Evolutionary conservation across 768 basidiomycete species (phyloP).

Genomic region (Suillus variegatus): DNA sequence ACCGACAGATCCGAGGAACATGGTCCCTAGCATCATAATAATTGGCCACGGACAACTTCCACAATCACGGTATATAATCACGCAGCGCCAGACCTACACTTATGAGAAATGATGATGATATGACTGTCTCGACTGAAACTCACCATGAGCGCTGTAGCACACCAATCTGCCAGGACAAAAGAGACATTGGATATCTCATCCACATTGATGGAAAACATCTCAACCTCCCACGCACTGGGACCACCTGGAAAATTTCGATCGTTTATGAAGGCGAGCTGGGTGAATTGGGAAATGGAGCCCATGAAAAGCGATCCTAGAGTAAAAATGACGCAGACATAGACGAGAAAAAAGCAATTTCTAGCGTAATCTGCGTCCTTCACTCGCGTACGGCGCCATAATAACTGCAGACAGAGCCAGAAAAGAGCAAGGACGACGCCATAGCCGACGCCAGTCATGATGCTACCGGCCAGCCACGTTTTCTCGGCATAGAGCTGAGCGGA

Average conservation of each 20-base stretch:
- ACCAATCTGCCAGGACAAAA: constrained; percentile 31
- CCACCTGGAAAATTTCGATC: constrained; percentile 29
- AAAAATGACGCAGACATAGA: constrained; percentile 25
- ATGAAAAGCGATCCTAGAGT: constrained; percentile 26
- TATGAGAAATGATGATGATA: not conserved
- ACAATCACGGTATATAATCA: constrained; percentile 28
- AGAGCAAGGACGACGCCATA: constrained; percentile 29
- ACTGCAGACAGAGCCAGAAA: constrained; percentile 22
- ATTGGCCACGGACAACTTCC: constrained; percentile 16
- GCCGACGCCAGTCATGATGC: constrained; percentile 25
- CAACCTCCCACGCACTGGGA: constrained; percentile 22
- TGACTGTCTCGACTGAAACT: not conserved
- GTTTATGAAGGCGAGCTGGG: constrained; percentile 31
- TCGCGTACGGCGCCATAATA: constrained; percentile 21
- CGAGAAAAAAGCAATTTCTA: constrained; percentile 24
- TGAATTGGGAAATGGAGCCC: constrained; percentile 29
- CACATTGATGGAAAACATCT: constrained; percentile 29
- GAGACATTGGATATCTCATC: constrained; percentile 27
- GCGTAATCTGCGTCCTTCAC: constrained; percentile 13
- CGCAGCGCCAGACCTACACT: constrained; percentile 30
- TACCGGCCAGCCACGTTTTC: constrained; percentile 29
- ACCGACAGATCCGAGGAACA: constrained; percentile 29
- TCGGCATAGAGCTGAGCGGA: constrained; percentile 22
- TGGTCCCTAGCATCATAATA: constrained; percentile 19
- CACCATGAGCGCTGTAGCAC: constrained; percentile 28